Conservation (phyloP, 176 grass and related monocot species). For the Olyra latifolia region DNA sequence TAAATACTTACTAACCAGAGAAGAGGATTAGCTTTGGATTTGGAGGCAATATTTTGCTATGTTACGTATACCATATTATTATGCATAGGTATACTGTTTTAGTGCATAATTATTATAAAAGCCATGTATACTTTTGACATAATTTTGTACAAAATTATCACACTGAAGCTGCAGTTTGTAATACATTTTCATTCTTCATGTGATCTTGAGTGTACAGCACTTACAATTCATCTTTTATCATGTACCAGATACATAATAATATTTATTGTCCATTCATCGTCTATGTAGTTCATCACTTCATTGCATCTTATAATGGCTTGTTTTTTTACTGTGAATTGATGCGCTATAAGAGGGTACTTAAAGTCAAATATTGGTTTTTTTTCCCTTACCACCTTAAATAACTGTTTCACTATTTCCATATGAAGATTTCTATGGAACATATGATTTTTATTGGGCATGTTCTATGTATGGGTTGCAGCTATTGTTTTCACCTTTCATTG, state of each 20-base stretch:
- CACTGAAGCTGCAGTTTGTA: neutral
- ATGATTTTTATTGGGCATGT: neutral
- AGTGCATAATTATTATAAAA: slow-evolving; percentile 6
- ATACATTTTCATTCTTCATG: neutral
- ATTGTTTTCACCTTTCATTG: neutral
- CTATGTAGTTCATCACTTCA: slow-evolving; percentile 1
- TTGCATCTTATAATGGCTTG: neutral
- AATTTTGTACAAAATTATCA: neutral
- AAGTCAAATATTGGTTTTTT: neutral
- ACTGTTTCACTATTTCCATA: neutral
- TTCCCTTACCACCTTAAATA: neutral
- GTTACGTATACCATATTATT: neutral
- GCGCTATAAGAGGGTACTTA: neutral
- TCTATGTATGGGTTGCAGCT: neutral
- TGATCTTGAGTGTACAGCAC: neutral
- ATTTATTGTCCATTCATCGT: slow-evolving; percentile 4
- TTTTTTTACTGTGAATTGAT: neutral
- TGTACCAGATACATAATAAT: neutral
- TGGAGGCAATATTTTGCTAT: neutral
- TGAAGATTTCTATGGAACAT: neutral
- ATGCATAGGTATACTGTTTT: neutral
- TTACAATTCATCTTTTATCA: neutral
- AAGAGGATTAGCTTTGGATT: neutral
- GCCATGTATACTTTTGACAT: neutral
- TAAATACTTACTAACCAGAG: too few relatives aligned